Evolutionary conservation across 768 basidiomycete genomes (phyloP), one percentile per base, ranked within the genome.

Genomic region (Hypsizygus marmoreus): DNA sequence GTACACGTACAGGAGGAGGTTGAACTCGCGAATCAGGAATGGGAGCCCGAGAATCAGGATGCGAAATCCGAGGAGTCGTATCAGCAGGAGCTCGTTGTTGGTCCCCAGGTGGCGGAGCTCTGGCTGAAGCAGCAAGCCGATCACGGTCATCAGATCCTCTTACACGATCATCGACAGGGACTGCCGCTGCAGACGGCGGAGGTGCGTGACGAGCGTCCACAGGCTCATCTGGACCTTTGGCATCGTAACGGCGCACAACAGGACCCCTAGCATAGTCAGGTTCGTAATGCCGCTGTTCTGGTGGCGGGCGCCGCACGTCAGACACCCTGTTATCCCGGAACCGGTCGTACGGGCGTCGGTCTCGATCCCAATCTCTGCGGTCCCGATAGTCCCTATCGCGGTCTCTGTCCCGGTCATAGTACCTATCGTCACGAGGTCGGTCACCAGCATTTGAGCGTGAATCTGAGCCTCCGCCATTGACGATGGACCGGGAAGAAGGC

Each of bases 231-330:
- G 30, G 16, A 24, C 26, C 42, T 44, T 59, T 61, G 24, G 41
- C 43, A 10, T 61, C 62, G 40, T 57, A 55, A 32, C 59, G 56
- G 49, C 57, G 62, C 29, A 41, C 30, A 44, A 52, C 38, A 49
- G 58, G 55, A 14, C 38, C 42, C 49, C 49, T 51, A 28, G 62
- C 63, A 49, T 73, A 71, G n/a, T 68, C 64, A 6, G 74, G 66
- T 14, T 79, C 75, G 48, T 74, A 77, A 35, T 77, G 75, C 20
- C 77, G 70, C 39, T 70, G 67, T 38, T 77, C 76, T 39, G 72
- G 68, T 19, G 71, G 73, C 17, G 72, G 73, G 33, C 74, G 62
- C 13, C 73, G 71, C 16, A 60, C 56, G 50, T 71, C 56, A 53
- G 69, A 44, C 40, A 49, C 44, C 25, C 45, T 41, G 28, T 41